Evolutionary conservation across 2,329 filamentous ascomycete species (phyloP).

Genomic region (Herpotrichia juniperi): DNA sequence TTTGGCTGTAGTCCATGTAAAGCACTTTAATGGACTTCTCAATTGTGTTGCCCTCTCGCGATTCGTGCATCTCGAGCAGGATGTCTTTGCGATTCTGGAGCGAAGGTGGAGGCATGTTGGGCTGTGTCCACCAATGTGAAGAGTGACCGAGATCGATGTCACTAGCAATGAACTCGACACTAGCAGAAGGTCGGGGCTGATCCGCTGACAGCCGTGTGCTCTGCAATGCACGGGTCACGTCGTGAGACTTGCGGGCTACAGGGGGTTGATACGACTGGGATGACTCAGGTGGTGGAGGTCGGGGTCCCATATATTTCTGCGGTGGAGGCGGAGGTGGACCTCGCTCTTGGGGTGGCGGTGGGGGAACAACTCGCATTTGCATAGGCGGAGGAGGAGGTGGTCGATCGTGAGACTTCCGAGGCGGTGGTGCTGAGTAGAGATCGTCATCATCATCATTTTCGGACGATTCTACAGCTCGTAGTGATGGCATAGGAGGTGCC

Average conservation of each 20-base stretch:
- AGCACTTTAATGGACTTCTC: constrained; percentile 86
- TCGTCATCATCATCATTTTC: constrained; percentile 45
- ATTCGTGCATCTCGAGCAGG: constrained; percentile 81
- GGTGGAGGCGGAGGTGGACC: constrained; percentile 39
- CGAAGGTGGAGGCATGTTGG: constrained; percentile 77
- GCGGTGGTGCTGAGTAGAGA: constrained; percentile 41
- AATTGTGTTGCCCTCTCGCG: constrained; percentile 73
- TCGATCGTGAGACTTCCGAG: constrained; percentile 43
- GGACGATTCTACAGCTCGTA: constrained; percentile 32
- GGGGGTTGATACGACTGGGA: constrained; percentile 53
- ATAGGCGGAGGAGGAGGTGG: constrained; percentile 45
- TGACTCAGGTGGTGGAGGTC: constrained; percentile 42
- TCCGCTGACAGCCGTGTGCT: constrained; percentile 73
- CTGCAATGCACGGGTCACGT: constrained; percentile 62
- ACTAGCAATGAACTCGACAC: constrained; percentile 83
- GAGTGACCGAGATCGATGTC: constrained; percentile 79
- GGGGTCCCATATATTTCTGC: constrained; percentile 48
- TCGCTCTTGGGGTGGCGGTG: constrained; percentile 30
- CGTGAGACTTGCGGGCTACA: constrained; percentile 65
- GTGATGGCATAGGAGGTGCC: constrained; percentile 16
- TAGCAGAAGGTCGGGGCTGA: constrained; percentile 72
- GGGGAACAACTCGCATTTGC: constrained; percentile 18
- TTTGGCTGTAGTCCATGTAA: constrained; percentile 96
- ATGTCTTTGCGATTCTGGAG: constrained; percentile 85
- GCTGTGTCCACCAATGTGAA: constrained; percentile 86